Evolutionary conservation across 441 rosid species (phyloP), one percentile per base, ranked within the genome.

Genomic region (Theobroma grandiflorum): DNA sequence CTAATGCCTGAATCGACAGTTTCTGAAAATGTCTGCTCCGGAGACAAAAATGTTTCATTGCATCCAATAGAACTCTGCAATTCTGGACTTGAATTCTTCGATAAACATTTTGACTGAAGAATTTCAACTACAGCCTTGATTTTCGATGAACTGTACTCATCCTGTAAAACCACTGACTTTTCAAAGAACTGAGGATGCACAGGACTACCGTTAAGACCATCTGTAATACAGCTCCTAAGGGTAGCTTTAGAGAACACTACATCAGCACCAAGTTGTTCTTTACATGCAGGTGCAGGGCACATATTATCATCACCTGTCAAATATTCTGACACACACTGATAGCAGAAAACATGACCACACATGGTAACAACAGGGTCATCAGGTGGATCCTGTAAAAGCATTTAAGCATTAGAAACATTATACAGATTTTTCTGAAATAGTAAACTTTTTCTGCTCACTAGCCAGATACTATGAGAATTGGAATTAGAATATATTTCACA

Each of bases 291-390:
- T 69, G 83, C 95, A 80, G 98, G 99, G 78, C 99, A 97, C 70
- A 33, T 87, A 84, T 93, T 92, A 38, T 94, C 98, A 77, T 97
- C 95, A 69, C 98, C 98, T 10, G 87, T 89, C 79, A 94, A 70
- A 87, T 83, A 86, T 73, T 92, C 95, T 20, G 91, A 90, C 37
- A 94, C 95, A 84, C 99, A 97, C 80, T 90, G 97, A 80, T 91
- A 89, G 88, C 99, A 97, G 84, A 95, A 97, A 75, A 97, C 92
- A 75, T 95, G 98, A 79, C 94, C 91, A 82, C 99, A 97, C 86
- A 86, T 87, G 68, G 98, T 90, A 86, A 95, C 92, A 87, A 97
- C 93, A 75, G 98, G 90, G 85, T 90, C 90, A 86, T 95, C 98
- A 15, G 99, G 97, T 58, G 98, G 93, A 88, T 95, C 99, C 99